Evolutionary conservation across 2,329 filamentous ascomycete genomes (phyloP).

Genomic region (Metarhizium guizhouense): DNA sequence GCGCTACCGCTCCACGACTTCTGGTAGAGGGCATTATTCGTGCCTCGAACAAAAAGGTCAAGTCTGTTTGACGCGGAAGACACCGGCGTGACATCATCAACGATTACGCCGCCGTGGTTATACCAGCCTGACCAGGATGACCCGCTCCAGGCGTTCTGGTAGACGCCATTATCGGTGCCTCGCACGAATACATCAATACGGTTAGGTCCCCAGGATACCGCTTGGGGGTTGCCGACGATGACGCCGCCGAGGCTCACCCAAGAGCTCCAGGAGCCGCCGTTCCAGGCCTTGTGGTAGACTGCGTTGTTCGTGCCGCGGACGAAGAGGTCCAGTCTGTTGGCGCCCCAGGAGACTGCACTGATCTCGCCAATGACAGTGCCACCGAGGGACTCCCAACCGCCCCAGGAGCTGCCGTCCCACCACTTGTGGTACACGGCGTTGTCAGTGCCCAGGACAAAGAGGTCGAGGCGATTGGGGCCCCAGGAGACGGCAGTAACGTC

Average conservation of each 20-base stretch:
- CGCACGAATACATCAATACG: slow-evolving; percentile 16
- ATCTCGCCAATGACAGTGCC: slow-evolving; percentile 17
- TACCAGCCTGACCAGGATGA: slow-evolving; percentile 1
- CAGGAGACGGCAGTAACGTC: slow-evolving; percentile 15
- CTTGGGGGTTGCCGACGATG: slow-evolving; percentile 14
- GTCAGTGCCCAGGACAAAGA: slow-evolving; percentile 15
- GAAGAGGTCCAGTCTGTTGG: slow-evolving; percentile 19
- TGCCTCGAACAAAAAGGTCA: slow-evolving; percentile 18
- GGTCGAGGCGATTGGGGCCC: slow-evolving; percentile 14
- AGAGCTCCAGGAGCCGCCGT: slow-evolving; percentile 15
- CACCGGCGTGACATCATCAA: slow-evolving; percentile 15
- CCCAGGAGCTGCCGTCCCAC: slow-evolving; percentile 11
- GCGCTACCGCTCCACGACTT: slow-evolving; percentile 4
- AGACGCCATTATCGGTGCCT: slow-evolving; percentile 3
- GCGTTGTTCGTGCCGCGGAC: slow-evolving; percentile 19
- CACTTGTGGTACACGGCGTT: slow-evolving; percentile 14
- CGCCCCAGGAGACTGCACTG: slow-evolving; percentile 16
- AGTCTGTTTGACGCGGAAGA: slow-evolving; percentile 15
- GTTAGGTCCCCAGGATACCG: slow-evolving; percentile 14
- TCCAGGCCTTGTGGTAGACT: slow-evolving; percentile 17
- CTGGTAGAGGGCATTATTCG: slow-evolving; percentile 9
- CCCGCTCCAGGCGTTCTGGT: slow-evolving; percentile 7
- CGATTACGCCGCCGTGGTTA: slow-evolving; percentile 8
- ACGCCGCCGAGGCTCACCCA: slow-evolving; percentile 18
- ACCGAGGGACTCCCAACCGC: slow-evolving; percentile 17